Evolutionary conservation across 768 basidiomycete species (phyloP).

Genomic region (Cystobasidium onofrii): DNA sequence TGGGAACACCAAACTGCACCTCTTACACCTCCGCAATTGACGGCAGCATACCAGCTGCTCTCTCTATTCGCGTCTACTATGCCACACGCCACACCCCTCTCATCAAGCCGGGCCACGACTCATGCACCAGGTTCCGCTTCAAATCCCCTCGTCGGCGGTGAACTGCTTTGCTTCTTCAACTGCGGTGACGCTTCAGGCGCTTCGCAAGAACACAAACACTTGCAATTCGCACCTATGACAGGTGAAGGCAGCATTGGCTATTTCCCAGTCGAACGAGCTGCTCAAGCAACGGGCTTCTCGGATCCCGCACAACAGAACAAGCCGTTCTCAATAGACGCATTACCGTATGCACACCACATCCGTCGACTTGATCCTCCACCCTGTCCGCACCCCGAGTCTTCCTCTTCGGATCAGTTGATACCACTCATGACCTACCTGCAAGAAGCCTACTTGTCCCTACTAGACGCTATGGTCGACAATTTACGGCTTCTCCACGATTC

Average conservation of each 20-base stretch:
- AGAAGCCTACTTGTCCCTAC: constrained; percentile 20
- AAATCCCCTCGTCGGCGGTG: constrained; percentile 5
- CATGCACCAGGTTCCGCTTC: neutral
- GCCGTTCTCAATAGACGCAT: constrained; percentile 6
- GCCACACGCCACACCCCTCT: neutral
- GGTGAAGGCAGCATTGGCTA: constrained; percentile 18
- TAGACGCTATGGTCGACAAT: constrained; percentile 26
- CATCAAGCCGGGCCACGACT: neutral
- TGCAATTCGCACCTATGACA: constrained; percentile 26
- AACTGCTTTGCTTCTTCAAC: constrained; percentile 27
- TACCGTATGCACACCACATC: constrained; percentile 26
- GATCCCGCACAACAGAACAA: neutral
- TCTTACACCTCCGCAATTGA: constrained; percentile 14
- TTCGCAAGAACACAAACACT: constrained; percentile 24
- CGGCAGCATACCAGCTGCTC: constrained; percentile 25
- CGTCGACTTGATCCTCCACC: constrained; percentile 13
- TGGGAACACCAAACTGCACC: constrained; percentile 21
- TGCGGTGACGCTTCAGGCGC: constrained; percentile 21
- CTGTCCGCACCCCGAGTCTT: neutral
- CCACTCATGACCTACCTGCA: constrained; percentile 9
- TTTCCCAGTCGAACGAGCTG: constrained; percentile 20
- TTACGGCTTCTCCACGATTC: constrained; percentile 1
- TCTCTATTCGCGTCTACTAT: neutral
- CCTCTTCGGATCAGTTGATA: neutral
- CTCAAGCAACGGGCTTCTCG: neutral